Conservation (phyloP, 768 basidiomycete species). For the Boletus fagicola region DNA sequence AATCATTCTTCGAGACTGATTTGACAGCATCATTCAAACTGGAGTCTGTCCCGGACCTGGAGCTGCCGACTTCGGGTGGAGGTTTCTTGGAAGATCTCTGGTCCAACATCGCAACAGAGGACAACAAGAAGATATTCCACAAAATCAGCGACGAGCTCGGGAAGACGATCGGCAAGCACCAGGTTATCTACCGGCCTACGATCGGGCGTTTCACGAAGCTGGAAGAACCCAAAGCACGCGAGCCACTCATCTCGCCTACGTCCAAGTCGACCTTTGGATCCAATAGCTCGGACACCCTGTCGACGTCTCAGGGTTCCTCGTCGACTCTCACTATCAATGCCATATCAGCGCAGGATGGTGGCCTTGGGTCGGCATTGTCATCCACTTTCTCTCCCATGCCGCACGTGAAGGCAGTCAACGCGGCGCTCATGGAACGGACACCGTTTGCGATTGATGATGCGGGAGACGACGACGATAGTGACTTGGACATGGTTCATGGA, state of each 20-base stretch:
- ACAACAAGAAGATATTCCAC: conserved; percentile 92
- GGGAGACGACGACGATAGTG: conserved; percentile 60
- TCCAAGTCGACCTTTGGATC: conserved; percentile 53
- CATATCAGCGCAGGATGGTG: conserved; percentile 19
- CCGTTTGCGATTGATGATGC: conserved; percentile 98
- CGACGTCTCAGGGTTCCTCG: conserved; percentile 36
- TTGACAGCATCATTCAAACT: conserved; percentile 85
- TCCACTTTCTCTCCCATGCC: conserved; percentile 53
- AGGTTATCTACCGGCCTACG: conserved; percentile 76
- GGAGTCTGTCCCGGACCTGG: conserved; percentile 65
- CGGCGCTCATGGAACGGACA: conserved; percentile 86
- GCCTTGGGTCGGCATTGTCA: conserved; percentile 20
- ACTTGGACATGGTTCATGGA: conserved; percentile 50
- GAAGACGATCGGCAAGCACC: conserved; percentile 91
- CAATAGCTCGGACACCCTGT: conserved; percentile 32
- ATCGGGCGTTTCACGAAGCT: conserved; percentile 83
- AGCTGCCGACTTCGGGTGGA: conserved; percentile 54
- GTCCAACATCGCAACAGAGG: conserved; percentile 86
- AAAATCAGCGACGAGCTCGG: conserved; percentile 93
- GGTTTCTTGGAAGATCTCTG: conserved; percentile 81
- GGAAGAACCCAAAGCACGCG: conserved; percentile 86
- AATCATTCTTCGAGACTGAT: conserved; percentile 95
- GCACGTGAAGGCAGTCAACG: conserved; percentile 72
- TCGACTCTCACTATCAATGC: conserved; percentile 54
- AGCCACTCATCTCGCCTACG: conserved; percentile 73